Conservation (phyloP, 2,329 filamentous ascomycete genomes). For the Claviceps monticola region DNA sequence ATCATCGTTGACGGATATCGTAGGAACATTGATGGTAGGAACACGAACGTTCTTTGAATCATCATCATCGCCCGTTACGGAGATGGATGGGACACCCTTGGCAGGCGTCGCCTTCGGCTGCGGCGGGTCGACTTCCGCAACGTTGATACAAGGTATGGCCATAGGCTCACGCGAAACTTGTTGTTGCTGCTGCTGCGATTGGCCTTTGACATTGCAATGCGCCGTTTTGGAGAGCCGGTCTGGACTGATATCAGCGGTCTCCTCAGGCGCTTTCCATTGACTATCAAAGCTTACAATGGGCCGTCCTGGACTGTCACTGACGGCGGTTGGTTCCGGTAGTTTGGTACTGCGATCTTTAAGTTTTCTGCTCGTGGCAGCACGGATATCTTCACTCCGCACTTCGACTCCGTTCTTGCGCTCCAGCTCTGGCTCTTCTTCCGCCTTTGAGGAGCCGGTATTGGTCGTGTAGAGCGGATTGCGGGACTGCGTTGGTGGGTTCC, state of each 20-base stretch:
- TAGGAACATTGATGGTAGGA: constrained; percentile 33
- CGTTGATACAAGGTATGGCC: constrained; percentile 39
- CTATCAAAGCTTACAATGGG: constrained; percentile 96
- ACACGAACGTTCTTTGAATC: constrained; percentile 14
- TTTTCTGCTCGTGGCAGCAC: constrained; percentile 78
- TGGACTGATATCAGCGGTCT: constrained; percentile 52
- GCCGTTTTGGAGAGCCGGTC: constrained; percentile 21
- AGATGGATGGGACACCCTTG: constrained; percentile 22
- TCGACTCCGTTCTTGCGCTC: constrained; percentile 67
- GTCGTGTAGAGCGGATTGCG: constrained; percentile 67
- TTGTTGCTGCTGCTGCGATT: constrained; percentile 9
- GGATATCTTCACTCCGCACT: constrained; percentile 75
- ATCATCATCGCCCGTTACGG: constrained; percentile 17
- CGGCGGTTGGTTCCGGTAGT: constrained; percentile 75
- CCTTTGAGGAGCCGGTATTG: constrained; percentile 34
- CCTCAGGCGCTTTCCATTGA: constrained; percentile 62
- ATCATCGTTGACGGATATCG: constrained; percentile 29
- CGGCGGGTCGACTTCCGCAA: constrained; percentile 33
- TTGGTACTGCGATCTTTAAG: constrained; percentile 76
- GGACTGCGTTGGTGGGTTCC: constrained; percentile 71
- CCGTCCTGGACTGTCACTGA: constrained; percentile 79
- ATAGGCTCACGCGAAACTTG: constrained; percentile 17
- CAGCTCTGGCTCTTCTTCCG: constrained; percentile 26
- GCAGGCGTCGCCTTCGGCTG: constrained; percentile 15
- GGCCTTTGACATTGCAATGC: constrained; percentile 3